Conservation (phyloP, 2,329 filamentous ascomycete genomes). For the Diaporthe ampelina region DNA sequence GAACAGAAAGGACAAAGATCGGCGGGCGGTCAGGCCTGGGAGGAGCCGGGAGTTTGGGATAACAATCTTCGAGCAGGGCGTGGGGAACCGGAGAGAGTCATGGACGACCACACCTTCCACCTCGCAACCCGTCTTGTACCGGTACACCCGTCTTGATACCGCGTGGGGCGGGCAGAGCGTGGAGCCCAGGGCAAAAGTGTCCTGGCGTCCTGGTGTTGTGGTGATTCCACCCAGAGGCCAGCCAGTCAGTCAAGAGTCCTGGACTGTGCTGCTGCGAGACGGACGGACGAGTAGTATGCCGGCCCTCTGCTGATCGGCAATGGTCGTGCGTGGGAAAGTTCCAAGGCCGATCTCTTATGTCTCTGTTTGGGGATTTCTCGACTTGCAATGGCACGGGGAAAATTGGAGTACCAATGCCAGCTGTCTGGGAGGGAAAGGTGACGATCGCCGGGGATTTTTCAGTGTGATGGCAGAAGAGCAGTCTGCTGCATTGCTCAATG, state of each 20-base stretch:
- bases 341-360: conserved; percentile 29
- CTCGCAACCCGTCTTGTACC: conserved; percentile 24
- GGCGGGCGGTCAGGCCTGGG: conserved; percentile 41
- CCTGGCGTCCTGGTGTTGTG: neutral
- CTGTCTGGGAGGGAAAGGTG: neutral
- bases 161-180: conserved; percentile 20
- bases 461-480: conserved; percentile 19
- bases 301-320: conserved; percentile 29
- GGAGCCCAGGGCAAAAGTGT: neutral
- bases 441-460: conserved; percentile 11
- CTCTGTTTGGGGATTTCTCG: conserved; percentile 7
- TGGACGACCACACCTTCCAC: conserved; percentile 30
- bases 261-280: too few species aligned
- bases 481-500: conserved; percentile 10
- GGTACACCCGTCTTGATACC: conserved; percentile 24
- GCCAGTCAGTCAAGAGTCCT: too few species aligned
- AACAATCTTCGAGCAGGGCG: conserved; percentile 37
- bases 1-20: conserved; percentile 42
- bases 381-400: conserved; percentile 28
- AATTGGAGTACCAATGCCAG: conserved; percentile 30
- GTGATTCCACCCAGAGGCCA: too few species aligned
- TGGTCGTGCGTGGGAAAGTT: conserved; percentile 35
- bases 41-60: conserved; percentile 44
- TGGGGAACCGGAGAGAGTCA: conserved; percentile 37
- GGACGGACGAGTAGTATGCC: conserved; percentile 23